phyloP scores from a whole-genome alignment of 768 basidiomycete species.

The Clitopilus hobsonii region DNA sequence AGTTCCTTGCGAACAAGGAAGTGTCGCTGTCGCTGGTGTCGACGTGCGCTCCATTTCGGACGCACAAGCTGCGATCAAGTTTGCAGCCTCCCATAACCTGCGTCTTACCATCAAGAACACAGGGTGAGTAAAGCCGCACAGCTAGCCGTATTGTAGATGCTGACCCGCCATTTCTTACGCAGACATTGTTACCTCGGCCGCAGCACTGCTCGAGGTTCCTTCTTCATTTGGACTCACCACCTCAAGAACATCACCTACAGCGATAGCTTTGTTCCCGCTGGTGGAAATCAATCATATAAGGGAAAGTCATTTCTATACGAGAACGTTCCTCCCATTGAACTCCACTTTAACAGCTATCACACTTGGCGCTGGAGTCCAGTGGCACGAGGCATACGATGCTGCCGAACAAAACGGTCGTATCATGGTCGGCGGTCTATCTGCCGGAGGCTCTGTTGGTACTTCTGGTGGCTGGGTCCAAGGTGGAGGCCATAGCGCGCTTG shows the following conservation, averaged over 20 bases:
- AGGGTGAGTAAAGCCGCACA: slow-evolving; percentile 11
- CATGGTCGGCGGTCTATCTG: slow-evolving; percentile 40
- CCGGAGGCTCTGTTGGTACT: slow-evolving; percentile 37
- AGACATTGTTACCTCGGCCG: slow-evolving; percentile 42
- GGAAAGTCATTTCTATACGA: too few species aligned
- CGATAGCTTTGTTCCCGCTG: slow-evolving; percentile 24
- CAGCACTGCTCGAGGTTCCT: slow-evolving; percentile 32
- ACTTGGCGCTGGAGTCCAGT: slow-evolving; percentile 40
- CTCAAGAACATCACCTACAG: slow-evolving; percentile 28
- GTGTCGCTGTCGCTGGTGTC: slow-evolving; percentile 34
- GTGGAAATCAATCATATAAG: slow-evolving; percentile 18
- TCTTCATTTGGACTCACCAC: slow-evolving; percentile 37
- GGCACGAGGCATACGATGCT: slow-evolving; percentile 36
- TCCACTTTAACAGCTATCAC: slow-evolving; percentile 18
- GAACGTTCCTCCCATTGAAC: neutral
- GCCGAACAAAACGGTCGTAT: slow-evolving; percentile 31
- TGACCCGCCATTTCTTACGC: neutral
- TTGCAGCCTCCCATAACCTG: slow-evolving; percentile 30
- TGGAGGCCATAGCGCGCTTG: slow-evolving; percentile 38
- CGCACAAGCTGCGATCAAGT: slow-evolving; percentile 34
- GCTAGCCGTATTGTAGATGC: neutral
- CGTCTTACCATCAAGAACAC: slow-evolving; percentile 33
- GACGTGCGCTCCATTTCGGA: slow-evolving; percentile 33
- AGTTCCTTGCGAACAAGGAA: slow-evolving; percentile 37
- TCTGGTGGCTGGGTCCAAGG: slow-evolving; percentile 46